Base-by-base conservation (phyloP, 1,139 yeast genomes). In the Protomyces inouyei region DNA sequence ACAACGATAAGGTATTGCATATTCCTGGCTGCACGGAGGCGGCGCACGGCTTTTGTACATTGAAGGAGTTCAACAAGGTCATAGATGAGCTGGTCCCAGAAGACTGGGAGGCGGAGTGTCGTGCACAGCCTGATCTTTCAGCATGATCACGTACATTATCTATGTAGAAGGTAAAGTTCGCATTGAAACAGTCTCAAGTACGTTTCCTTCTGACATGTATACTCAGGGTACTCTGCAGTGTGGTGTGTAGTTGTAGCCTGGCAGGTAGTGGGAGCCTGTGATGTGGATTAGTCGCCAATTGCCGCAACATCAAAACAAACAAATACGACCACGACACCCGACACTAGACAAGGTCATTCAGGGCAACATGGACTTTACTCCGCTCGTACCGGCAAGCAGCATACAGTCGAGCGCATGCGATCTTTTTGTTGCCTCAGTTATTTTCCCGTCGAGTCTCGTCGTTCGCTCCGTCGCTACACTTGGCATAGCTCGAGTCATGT, bases 11-110 rank as follows among this genome's bases (percentile, higher is more conserved):
- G 25, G 46, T 61, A 38, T 53, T 69, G 32, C 40, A 53, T 18
- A 61, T 69, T 18, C 70, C 70, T 3, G 67, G 63, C 12, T 69
- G 71, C 55, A 63, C 38, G 46, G 60, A 68, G 55, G 51, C 64
- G 14, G 36, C 57, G 12, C 4, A 5, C 14, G 48, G 48, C 23
- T 43, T 43, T 18, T 68, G 70, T 53, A 66, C 70, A n/a, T 55
- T 68, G 28, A 45, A 63, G 6, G 70, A 69, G 25, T 68, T 68
- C 52, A 55, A 53, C 14, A 25, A 32, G 23, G 52, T 65, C n/a
- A 59, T 67, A 23, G 56, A 53, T 28, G 53, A 61, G 48, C 52
- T 68, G 59, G 61, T 64, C 6, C 70, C 70, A 9, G 18, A 28
- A 21, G 61, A 68, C 51, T 68, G 70, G 70, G 66, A 66, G 28